A percentile compares a stretch with the other conserved stretches of the same genome.
These are phyloP conservation scores for Amorphotheca resinae DNA, from an alignment of 495 filamentous ascomycete genomes.

Conservation along the genomic window DNA sequence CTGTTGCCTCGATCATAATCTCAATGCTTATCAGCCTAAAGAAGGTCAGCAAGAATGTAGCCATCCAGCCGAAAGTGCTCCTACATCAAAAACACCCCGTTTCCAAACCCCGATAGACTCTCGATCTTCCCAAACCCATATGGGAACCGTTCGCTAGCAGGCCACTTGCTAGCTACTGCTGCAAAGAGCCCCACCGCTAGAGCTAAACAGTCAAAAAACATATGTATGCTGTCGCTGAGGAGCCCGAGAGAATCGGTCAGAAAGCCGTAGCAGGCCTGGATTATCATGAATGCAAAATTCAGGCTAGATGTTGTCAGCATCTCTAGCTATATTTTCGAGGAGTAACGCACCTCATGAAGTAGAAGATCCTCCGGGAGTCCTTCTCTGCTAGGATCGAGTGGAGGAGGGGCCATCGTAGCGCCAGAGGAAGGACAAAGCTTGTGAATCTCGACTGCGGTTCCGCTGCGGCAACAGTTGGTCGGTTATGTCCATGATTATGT, in stretches of 20 bases:
- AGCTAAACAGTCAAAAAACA: constrained; percentile 98
- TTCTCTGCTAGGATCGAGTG: constrained; percentile 81
- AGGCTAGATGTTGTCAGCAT: constrained; percentile 41
- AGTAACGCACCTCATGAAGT: constrained; percentile 71
- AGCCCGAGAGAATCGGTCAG: constrained; percentile 85
- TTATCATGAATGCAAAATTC: constrained; percentile 90
- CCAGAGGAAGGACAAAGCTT: constrained; percentile 48
- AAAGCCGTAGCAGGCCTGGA: constrained; percentile 90
- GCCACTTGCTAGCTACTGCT: constrained; percentile 97
- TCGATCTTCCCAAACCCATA: constrained; percentile 97
- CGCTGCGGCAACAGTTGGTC: constrained; percentile 1
- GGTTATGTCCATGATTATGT: constrained; percentile 17
- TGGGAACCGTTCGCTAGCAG: constrained; percentile 72
- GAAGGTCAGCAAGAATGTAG: constrained; percentile 22
- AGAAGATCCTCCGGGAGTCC: constrained; percentile 92
- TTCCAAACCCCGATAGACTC: constrained; percentile 90
- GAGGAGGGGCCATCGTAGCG: constrained; percentile 59
- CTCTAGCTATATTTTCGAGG: not conserved
- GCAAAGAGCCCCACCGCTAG: constrained; percentile 84
- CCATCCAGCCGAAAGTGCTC: constrained; percentile 9
- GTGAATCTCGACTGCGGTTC: constrained; percentile 45
- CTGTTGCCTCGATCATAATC: constrained; percentile 89
- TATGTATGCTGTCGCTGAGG: constrained; percentile 95
- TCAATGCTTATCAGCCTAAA: constrained; percentile 83
- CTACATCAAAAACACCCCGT: constrained; percentile 91